Percentiles rank a stretch among this genome's conserved stretches.
Conservation (phyloP, 176 grass and related monocot genomes). For the Dactylis glomerata region DNA sequence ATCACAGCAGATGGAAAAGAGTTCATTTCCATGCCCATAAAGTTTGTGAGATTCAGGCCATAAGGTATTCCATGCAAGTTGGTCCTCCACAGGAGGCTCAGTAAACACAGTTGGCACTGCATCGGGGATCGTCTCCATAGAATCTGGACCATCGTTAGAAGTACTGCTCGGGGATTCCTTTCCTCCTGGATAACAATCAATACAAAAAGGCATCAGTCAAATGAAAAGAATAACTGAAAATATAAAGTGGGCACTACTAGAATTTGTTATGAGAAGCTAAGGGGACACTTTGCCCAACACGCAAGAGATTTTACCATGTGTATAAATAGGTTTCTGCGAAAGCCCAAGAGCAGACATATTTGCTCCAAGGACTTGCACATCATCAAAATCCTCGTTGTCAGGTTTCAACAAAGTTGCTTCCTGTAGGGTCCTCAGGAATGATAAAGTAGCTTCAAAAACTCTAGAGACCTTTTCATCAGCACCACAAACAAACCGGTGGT, state of each 20-base stretch:
- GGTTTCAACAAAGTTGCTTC: slow-evolving; percentile 65
- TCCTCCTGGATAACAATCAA: slow-evolving; percentile 42
- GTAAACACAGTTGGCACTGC: slow-evolving; percentile 85
- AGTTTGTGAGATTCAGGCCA: slow-evolving; percentile 99
- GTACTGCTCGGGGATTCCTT: slow-evolving; percentile 38
- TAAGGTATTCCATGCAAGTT: slow-evolving; percentile 89
- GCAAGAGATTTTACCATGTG: slow-evolving; percentile 54
- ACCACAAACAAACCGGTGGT: slow-evolving; percentile 86
- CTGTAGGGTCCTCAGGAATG: slow-evolving; percentile 83
- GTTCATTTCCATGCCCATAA: slow-evolving; percentile 93
- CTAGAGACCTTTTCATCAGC: slow-evolving; percentile 98
- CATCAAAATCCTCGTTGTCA: slow-evolving; percentile 49
- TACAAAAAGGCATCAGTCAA: slow-evolving; percentile 30
- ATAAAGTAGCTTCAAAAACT: slow-evolving; percentile 91
- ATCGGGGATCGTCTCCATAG: slow-evolving; percentile 88
- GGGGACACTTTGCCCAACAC: not conserved
- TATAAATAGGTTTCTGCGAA: slow-evolving; percentile 95
- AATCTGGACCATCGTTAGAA: slow-evolving; percentile 62
- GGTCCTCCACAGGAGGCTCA: slow-evolving; percentile 86
- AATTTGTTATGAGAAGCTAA: slow-evolving; percentile 20
- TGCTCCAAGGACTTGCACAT: slow-evolving; percentile 86
- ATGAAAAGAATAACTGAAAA: slow-evolving; percentile 6
- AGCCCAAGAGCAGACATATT: slow-evolving; percentile 99
- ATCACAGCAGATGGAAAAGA: slow-evolving; percentile 82
- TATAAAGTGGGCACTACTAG: not conserved